Evolutionary conservation across 768 basidiomycete species (phyloP), one percentile per base, ranked within the genome.

Genomic region (Trametes gibbosa): DNA sequence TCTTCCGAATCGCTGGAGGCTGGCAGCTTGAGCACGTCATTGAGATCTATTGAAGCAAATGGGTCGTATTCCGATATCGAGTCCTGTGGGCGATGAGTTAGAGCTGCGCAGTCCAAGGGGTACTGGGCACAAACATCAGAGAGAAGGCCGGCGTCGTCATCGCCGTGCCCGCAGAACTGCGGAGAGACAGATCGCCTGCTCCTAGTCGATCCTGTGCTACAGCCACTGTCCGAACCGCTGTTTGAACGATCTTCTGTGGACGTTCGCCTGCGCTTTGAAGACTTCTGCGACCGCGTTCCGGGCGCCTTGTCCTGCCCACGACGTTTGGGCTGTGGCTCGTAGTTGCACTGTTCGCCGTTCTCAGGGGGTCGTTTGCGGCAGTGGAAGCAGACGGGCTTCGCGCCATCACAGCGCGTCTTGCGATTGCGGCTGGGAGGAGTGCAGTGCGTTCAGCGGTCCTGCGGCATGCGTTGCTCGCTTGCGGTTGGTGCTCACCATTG

Each of bases 161-260:
- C 61, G 34, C 10, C 37, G 37, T 1, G 32, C 7, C 17, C 46
- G 1, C 24, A 40, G 3, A 54, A 41, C 6, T 41, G 54, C 37
- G 23, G 81, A 64, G 90, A 90, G 12, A 76, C 66, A 14, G 89
- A 89, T 62, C 84, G 88, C 6, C 12, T 47, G 35, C 14, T 21
- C 3, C 83, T 83, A 46, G 89, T 89, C 68, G 91, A 88, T 68
- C 7, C 88, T 83, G 62, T 86, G 87, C 66, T 90, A 29, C 29
- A 27, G 34, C 39, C 19, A 5, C 40, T 39, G n/a, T 53, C 52
- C 6, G 58, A 54, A 5, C 34, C 59, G 41, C 27, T 54, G 3
- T 35, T 10, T 27, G 37, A 2, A 17, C 5, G 12, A 9, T 54
- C 32, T 10, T 40, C 39, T 2, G 17, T 5, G 23, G 40, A 42